These are phyloP conservation scores for Neohortaea acidophila DNA, from an alignment of 495 filamentous ascomycete species.

Conservation along the genomic window DNA sequence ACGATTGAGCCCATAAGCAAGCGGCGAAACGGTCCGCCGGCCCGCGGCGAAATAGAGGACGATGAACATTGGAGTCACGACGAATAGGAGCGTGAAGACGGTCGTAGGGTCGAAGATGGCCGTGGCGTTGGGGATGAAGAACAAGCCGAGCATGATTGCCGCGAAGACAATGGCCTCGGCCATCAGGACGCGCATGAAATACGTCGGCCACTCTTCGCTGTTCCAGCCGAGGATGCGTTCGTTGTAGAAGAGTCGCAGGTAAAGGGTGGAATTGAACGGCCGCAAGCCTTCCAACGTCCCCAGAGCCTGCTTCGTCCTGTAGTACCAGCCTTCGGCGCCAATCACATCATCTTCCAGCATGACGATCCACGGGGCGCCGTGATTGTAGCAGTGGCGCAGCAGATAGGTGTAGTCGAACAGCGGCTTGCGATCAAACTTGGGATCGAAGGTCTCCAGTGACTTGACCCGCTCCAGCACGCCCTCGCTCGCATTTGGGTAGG, in stretches of 20 bases:
- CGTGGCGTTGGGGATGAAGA: slow-evolving; percentile 13
- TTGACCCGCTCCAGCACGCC: slow-evolving; percentile 16
- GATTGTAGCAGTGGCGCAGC: slow-evolving; percentile 33
- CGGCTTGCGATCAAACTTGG: slow-evolving; percentile 29
- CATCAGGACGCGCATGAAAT: slow-evolving; percentile 27
- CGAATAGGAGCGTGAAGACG: slow-evolving; percentile 13
- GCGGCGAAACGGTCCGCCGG: slow-evolving; percentile 27
- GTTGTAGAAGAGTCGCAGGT: slow-evolving; percentile 44
- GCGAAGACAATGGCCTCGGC: slow-evolving; percentile 16
- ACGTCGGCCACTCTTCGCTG: slow-evolving; percentile 33
- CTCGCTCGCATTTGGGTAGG: slow-evolving; percentile 26
- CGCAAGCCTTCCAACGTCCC: slow-evolving; percentile 22
- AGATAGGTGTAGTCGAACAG: slow-evolving; percentile 37
- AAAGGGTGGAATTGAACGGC: slow-evolving; percentile 24
- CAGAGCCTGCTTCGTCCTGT: slow-evolving; percentile 30
- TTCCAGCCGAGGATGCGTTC: slow-evolving; percentile 43
- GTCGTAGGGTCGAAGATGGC: slow-evolving; percentile 5
- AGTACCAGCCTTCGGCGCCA: slow-evolving; percentile 37
- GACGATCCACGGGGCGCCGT: slow-evolving; percentile 31
- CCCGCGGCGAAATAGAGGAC: slow-evolving; percentile 28
- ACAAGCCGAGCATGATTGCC: slow-evolving; percentile 9
- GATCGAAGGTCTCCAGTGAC: slow-evolving; percentile 21
- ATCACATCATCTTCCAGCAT: slow-evolving; percentile 44
- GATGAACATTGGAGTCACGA: slow-evolving; percentile 22
- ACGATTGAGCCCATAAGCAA: slow-evolving; percentile 28